These are phyloP conservation scores for Aspergillus sparsus DNA, from an alignment of 495 filamentous ascomycete genomes.

Conservation along the genomic window DNA sequence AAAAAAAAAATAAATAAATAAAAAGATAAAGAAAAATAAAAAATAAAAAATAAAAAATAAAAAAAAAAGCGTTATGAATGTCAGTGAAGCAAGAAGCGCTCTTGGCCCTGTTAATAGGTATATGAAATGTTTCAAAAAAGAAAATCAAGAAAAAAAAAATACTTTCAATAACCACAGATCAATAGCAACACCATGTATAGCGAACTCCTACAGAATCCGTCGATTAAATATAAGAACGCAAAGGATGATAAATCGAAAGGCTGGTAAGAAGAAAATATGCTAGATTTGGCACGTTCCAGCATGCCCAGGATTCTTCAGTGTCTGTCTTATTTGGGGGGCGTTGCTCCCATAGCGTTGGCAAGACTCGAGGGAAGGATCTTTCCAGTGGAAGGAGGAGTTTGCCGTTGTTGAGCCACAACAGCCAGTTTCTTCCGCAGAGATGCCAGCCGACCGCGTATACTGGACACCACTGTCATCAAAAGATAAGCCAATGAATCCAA, in stretches of 20 bases:
- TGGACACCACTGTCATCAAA: conserved; percentile 52
- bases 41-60: conserved; percentile 3
- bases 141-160: not conserved
- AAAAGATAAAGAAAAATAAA: conserved; percentile 9
- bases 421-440: conserved; percentile 60
- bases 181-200: conserved; percentile 15
- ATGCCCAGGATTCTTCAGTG: conserved; percentile 16
- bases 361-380: conserved; percentile 38
- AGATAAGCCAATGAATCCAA: conserved; percentile 28
- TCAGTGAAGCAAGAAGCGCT: not conserved
- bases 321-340: conserved; percentile 32
- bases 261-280: conserved; percentile 6
- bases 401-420: conserved; percentile 51
- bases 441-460: conserved; percentile 57
- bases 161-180: conserved; percentile 5
- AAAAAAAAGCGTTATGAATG: not conserved
- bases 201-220: conserved; percentile 12
- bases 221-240: conserved; percentile 17
- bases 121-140: not conserved
- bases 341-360: conserved; percentile 34
- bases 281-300: conserved; percentile 21
- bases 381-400: conserved; percentile 40
- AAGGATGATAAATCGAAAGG: conserved; percentile 12
- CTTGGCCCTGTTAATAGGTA: not conserved
- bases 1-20: conserved; percentile 8